Percentiles rank a stretch among this genome's conserved stretches.
Evolutionary conservation across 805 yeast species (phyloP).

Genomic region (Candida orba): DNA sequence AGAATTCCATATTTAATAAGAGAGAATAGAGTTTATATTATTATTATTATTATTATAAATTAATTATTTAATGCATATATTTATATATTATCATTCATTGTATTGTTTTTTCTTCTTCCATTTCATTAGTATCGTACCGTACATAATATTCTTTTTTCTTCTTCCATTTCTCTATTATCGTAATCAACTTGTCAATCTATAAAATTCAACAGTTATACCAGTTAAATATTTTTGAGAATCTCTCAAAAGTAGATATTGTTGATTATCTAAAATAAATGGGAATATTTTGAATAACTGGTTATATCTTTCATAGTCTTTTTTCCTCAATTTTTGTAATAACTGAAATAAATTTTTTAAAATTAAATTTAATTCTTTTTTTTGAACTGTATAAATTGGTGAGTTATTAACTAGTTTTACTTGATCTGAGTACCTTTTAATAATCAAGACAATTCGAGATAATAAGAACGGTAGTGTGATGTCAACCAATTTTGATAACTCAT

Average conservation of each 20-base stretch:
- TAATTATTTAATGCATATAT: not conserved
- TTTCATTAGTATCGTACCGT: too few relatives aligned
- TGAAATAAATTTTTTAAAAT: slow-evolving; percentile 38
- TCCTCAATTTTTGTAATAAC: slow-evolving; percentile 15
- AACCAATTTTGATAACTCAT: slow-evolving; percentile 13
- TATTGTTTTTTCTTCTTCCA: not conserved
- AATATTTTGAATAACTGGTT: slow-evolving; percentile 12
- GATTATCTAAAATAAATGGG: slow-evolving; percentile 21
- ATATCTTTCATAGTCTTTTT: slow-evolving; percentile 2
- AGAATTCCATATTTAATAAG: not conserved
- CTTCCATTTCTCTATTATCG: not conserved
- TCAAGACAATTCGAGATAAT: slow-evolving; percentile 50
- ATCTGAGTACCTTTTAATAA: slow-evolving; percentile 55
- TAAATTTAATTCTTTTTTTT: slow-evolving; percentile 51
- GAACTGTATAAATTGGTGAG: slow-evolving; percentile 62
- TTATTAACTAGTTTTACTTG: slow-evolving; percentile 51
- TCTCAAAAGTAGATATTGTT: slow-evolving; percentile 11
- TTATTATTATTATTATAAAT: too few relatives aligned
- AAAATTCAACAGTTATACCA: slow-evolving; percentile 20
- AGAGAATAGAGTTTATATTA: not conserved
- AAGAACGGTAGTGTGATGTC: slow-evolving; percentile 38
- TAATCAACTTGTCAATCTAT: slow-evolving; percentile 15
- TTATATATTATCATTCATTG: not conserved
- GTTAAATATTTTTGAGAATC: slow-evolving; percentile 12
- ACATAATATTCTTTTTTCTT: not conserved